Evolutionary conservation across 2,329 filamentous ascomycete species (phyloP).

Genomic region (Aspergillus puulaauensis): DNA sequence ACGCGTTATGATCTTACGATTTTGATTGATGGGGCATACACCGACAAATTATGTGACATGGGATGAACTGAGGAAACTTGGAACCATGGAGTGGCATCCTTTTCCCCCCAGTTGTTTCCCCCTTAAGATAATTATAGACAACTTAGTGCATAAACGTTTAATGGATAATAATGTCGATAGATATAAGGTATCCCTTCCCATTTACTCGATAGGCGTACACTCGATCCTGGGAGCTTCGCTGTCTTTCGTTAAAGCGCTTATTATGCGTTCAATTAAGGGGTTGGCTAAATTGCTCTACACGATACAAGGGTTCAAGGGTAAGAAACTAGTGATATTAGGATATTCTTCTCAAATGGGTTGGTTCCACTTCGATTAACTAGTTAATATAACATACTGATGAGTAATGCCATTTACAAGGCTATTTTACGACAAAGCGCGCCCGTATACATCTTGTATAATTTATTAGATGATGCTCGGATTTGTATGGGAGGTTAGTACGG

Average conservation of each 20-base stretch:
- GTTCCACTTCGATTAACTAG: background rate
- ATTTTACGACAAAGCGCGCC: background rate
- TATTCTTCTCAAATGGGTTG: background rate
- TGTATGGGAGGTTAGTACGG: background rate
- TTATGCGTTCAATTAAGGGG: background rate
- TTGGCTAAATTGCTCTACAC: too few species aligned
- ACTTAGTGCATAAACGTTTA: constrained; percentile 15
- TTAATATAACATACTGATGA: background rate
- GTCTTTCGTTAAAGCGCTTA: background rate
- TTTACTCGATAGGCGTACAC: background rate
- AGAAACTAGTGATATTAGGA: background rate
- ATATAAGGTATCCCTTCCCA: background rate
- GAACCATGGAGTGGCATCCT: background rate
- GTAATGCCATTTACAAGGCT: background rate
- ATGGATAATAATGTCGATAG: constrained; percentile 18
- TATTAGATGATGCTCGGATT: background rate
- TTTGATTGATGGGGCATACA: background rate
- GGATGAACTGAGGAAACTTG: background rate
- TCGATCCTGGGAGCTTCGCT: background rate
- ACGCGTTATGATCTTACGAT: constrained; percentile 8
- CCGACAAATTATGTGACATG: background rate
- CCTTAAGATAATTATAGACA: constrained; percentile 6
- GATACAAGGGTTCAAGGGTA: too few species aligned
- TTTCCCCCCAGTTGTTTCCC: background rate
- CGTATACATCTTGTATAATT: background rate